Base-by-base conservation (phyloP, 176 grass and related monocot species). In the Avena eriantha region DNA sequence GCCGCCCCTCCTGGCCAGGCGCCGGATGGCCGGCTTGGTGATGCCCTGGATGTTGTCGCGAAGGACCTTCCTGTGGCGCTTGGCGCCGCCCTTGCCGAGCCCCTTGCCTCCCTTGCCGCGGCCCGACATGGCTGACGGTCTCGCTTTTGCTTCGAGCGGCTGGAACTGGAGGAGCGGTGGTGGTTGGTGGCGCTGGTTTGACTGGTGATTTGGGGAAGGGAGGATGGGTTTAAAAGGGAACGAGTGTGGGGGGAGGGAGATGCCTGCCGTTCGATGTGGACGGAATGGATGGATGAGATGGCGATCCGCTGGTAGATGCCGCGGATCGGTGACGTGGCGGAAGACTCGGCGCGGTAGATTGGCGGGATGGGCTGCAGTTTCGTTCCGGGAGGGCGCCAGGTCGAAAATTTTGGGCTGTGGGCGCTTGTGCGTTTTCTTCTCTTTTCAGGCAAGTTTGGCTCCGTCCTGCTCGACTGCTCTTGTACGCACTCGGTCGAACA, bases 11-110 rank as follows among this genome's bases (percentile, higher is more conserved):
- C 89, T 33, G 0, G 86, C 77, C 1, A 91, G 60, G 1, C 82
- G 41, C 5, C 85, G 76, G 85, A 91, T 91, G n/a, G 89, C 82
- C 69, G 82, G 82, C 82, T 91, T 91, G 69, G 90, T 91, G 86
- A 91, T 91, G 43, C 82, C 77, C 43, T 91, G 82, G 82, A 91
- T 91, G 86, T 91, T 91, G 82, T 91, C 82, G 31, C 77, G 89
- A 0, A 91, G 60, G 1, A 91, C 89, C 89, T 91, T 91, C 31
- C 77, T 0, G 82, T 91, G 86, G 3, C 77, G 76, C 82, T 91
- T 91, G 3, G 90, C 86, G 1, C 82, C 69, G 41, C 86, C 90
- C 82, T 88, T 91, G n/a, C 82, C 89, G 2, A 91, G 86, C 8
- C 82, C 89, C 77, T 91, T 91, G 29, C 82, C 89, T 1, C 89